phyloP scores from a whole-genome alignment of 2,329 filamentous ascomycete species.

The Orbilia quercus region DNA sequence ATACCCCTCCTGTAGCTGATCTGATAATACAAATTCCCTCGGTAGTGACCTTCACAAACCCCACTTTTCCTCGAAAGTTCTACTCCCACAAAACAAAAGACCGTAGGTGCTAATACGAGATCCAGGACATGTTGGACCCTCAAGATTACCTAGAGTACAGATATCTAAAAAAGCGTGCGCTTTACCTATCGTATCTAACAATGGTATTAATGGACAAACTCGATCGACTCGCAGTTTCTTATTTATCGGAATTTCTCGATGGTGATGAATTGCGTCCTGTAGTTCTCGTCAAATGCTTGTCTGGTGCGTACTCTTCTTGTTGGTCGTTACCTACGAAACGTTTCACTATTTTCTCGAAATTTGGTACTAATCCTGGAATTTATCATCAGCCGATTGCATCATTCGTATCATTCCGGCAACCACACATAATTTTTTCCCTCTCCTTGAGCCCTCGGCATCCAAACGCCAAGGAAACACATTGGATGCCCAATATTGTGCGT shows the following conservation, averaged over 20 bases:
- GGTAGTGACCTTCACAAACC: slow-evolving; percentile 15
- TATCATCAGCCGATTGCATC: slow-evolving; percentile 4
- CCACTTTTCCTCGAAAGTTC: not conserved
- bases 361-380: slow-evolving; percentile 3
- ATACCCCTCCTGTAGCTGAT: slow-evolving; percentile 9
- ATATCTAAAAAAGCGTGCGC: slow-evolving; percentile 30
- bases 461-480: slow-evolving; percentile 23
- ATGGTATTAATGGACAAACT: not conserved
- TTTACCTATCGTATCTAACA: slow-evolving; percentile 38
- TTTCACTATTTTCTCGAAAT: not conserved
- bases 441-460: slow-evolving; percentile 23
- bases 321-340: not conserved
- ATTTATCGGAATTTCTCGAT: slow-evolving; percentile 17
- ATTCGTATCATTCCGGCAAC: slow-evolving; percentile 39
- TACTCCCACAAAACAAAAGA: not conserved
- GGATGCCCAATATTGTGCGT: slow-evolving; percentile 25
- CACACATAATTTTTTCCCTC: slow-evolving; percentile 24
- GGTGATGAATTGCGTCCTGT: slow-evolving; percentile 41
- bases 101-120: slow-evolving; percentile 4
- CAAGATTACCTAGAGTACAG: slow-evolving; percentile 39
- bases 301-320: slow-evolving; percentile 6
- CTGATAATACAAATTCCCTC: slow-evolving; percentile 31
- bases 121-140: slow-evolving; percentile 11
- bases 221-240: not conserved
- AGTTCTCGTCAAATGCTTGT: not conserved